These are phyloP conservation scores for Colletotrichum sp. DNA, from an alignment of 2,329 filamentous ascomycete species.

Conservation along the genomic window DNA sequence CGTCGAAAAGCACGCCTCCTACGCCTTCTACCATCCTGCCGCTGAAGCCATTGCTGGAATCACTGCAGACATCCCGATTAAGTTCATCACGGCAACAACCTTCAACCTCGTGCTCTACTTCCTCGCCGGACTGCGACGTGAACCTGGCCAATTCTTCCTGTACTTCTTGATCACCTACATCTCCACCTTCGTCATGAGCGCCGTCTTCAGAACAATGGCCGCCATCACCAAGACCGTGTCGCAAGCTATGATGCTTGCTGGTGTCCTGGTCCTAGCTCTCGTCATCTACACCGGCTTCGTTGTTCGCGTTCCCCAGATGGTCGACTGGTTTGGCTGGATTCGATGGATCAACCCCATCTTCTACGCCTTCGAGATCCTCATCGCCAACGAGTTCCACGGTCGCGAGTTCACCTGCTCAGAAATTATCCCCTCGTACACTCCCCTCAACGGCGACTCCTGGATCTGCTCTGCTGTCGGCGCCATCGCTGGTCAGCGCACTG, in stretches of 20 bases:
- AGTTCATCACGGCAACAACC: constrained; percentile 51
- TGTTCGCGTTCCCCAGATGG: constrained; percentile 61
- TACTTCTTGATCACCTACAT: constrained; percentile 75
- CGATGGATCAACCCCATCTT: constrained; percentile 75
- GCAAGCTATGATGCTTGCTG: constrained; percentile 58
- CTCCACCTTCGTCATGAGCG: constrained; percentile 74
- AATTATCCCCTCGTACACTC: constrained; percentile 52
- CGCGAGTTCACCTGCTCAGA: constrained; percentile 60
- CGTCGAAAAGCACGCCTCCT: constrained; percentile 53
- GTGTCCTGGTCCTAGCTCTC: constrained; percentile 62
- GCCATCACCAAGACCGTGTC: constrained; percentile 71
- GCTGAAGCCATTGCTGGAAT: constrained; percentile 61
- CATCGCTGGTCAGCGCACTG: constrained; percentile 53
- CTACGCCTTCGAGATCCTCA: constrained; percentile 75
- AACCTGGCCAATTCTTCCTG: constrained; percentile 74
- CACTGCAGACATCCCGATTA: constrained; percentile 61
- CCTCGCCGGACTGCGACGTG: constrained; percentile 56
- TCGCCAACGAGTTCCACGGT: constrained; percentile 74
- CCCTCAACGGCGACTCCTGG: constrained; percentile 48
- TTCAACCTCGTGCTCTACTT: constrained; percentile 68
- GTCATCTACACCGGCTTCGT: constrained; percentile 66
- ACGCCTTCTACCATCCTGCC: constrained; percentile 56
- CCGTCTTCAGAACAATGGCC: constrained; percentile 77
- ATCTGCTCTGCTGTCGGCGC: constrained; percentile 61
- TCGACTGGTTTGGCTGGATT: constrained; percentile 78